A percentile compares a stretch with the other conserved stretches of the same genome.
phyloP scores from a whole-genome alignment of 2,329 filamentous ascomycete genomes.

The Alternaria gansuensis region DNA sequence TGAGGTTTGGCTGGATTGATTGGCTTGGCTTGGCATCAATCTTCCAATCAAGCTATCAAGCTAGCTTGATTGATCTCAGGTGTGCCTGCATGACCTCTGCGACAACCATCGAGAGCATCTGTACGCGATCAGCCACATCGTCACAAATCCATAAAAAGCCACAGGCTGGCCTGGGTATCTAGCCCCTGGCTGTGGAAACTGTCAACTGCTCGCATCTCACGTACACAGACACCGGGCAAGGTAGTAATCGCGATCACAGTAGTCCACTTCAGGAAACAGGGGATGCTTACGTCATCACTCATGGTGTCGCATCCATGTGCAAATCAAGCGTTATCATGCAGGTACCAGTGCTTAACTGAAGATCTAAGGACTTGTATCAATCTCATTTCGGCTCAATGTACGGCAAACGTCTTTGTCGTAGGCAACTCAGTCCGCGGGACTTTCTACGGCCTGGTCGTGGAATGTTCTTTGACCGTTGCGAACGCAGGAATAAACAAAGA shows the following conservation, averaged over 20 bases:
- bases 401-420: neutral
- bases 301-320: conserved; percentile 10
- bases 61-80: no score
- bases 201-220: neutral
- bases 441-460: neutral
- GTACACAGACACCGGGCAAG: conserved; percentile 2
- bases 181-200: neutral
- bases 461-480: neutral
- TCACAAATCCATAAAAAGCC: conserved; percentile 2
- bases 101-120: conserved; percentile 5
- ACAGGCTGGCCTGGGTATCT: conserved; percentile 1
- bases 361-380: neutral
- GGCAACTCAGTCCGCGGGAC: neutral
- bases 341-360: conserved; percentile 7
- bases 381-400: neutral
- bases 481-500: conserved; percentile 1
- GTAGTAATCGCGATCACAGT: neutral
- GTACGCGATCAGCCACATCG: neutral
- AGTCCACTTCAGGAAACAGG: neutral
- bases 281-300: neutral
- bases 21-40: no score
- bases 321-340: conserved; percentile 3
- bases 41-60: no score
- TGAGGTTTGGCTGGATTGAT: no score
- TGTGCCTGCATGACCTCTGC: conserved; percentile 19